These are phyloP conservation scores for Aspergillus arachidicola DNA, from an alignment of 2,329 filamentous ascomycete genomes.

Conservation along the genomic window DNA sequence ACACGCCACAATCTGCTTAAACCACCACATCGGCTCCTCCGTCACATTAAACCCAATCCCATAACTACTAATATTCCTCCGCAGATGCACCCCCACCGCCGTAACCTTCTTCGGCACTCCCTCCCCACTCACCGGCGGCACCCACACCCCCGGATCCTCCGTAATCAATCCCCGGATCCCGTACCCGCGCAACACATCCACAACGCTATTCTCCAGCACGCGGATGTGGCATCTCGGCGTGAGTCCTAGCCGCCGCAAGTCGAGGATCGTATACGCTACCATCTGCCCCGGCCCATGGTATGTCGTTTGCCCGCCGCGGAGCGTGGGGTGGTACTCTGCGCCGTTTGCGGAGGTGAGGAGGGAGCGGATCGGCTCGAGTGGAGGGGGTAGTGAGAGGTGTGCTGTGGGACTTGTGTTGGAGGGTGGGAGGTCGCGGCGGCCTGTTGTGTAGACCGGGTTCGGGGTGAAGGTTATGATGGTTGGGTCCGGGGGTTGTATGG, in stretches of 20 bases:
- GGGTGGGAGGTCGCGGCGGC: conserved; percentile 69
- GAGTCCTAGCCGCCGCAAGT: conserved; percentile 69
- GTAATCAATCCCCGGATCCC: conserved; percentile 65
- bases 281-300: conserved; percentile 95
- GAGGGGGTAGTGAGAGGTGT: conserved; percentile 42
- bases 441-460: conserved; percentile 83
- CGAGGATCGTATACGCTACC: conserved; percentile 89
- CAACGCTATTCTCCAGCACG: conserved; percentile 75
- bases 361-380: conserved; percentile 40
- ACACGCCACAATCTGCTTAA: conserved; percentile 80
- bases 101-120: conserved; percentile 69
- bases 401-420: conserved; percentile 35
- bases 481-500: conserved; percentile 57
- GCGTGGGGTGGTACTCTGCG: conserved; percentile 69
- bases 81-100: conserved; percentile 87
- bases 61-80: conserved; percentile 79
- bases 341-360: conserved; percentile 30
- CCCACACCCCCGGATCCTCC: conserved; percentile 85
- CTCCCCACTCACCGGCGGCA: conserved; percentile 31
- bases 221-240: conserved; percentile 76
- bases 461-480: conserved; percentile 82
- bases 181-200: conserved; percentile 63
- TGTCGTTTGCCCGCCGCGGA: conserved; percentile 87
- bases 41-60: conserved; percentile 70
- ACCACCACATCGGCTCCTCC: conserved; percentile 65